Percentiles rank a stretch among this genome's conserved stretches.
These are phyloP conservation scores for Penicillium flavigenum DNA, from an alignment of 495 filamentous ascomycete species.

Conservation along the genomic window DNA sequence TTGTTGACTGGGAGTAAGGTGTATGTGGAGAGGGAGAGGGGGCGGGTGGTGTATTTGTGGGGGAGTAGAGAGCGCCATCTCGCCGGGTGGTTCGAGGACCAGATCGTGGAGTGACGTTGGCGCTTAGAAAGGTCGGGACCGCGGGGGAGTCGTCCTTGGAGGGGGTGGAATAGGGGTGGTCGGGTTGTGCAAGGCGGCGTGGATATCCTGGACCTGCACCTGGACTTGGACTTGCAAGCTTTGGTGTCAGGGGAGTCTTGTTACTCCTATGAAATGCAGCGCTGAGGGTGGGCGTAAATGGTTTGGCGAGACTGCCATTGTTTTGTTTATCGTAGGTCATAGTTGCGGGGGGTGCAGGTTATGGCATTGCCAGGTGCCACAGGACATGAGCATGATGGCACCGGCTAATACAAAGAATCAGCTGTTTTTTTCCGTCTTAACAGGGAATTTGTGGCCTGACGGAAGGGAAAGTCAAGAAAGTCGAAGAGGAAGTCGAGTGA, in stretches of 20 bases:
- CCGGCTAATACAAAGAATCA: constrained; percentile 18
- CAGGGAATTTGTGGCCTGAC: constrained; percentile 15
- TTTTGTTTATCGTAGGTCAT: constrained; percentile 58
- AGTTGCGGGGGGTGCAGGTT: constrained; percentile 37
- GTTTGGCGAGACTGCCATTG: constrained; percentile 46
- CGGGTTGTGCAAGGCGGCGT: constrained; percentile 39
- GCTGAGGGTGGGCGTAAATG: constrained; percentile 51
- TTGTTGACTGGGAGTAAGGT: constrained; percentile 33
- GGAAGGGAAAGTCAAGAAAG: constrained; percentile 10
- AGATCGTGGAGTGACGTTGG: constrained; percentile 72
- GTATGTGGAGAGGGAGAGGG: constrained; percentile 41
- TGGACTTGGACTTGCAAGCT: constrained; percentile 43
- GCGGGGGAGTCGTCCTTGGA: constrained; percentile 41
- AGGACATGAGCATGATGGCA: constrained; percentile 42
- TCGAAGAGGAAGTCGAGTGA: constrained; percentile 17
- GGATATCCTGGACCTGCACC: constrained; percentile 28
- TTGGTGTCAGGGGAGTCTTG: constrained; percentile 50
- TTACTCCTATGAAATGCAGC: constrained; percentile 43
- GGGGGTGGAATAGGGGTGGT: constrained; percentile 34
- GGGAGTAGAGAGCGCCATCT: constrained; percentile 61
- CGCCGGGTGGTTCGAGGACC: constrained; percentile 63
- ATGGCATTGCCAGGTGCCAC: constrained; percentile 44
- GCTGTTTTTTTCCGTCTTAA: neutral
- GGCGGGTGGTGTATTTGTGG: constrained; percentile 51
- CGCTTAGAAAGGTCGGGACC: constrained; percentile 56